Base-by-base conservation (phyloP, 306 rosid species). In the Cucumis cinereus region DNA sequence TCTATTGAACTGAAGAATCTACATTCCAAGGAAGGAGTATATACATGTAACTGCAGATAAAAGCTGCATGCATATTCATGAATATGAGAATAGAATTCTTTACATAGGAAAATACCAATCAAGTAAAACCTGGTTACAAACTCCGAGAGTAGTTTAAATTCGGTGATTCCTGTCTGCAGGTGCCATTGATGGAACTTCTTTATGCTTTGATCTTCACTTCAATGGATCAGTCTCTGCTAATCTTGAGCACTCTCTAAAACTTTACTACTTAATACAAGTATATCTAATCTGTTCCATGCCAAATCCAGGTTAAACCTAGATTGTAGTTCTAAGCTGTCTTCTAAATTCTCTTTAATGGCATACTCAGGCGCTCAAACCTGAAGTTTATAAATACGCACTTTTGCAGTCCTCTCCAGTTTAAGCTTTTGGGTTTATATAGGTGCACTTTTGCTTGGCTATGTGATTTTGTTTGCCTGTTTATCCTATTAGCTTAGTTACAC, bases 1-100 rank as follows among this genome's bases (percentile, higher is more conserved):
- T 6, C 74, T 74, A 71, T 83, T 79, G 76, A 47, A 63, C 75
- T 83, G 86, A 77, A 84, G 86, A 77, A 83, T 81, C 58, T 74
- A 72, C 68, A 77, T 77, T 82, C 69, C 62, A 60, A 79, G 73
- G 52, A 67, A 67, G 54, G 11, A 63, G 82, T 76, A 30, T 67
- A 87, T 83, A 86, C 90, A 83, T 84, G 90, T 84, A 90, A 83
- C 81, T 75, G 92, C 89, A 75, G 84, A 77, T 77, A 47, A 81
- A 86, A 72, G 76, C 76, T 72, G 76, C 76, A 74, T 88, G 76
- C 77, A 81, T 80, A 84, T 88, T 85, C 87, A 83, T 85, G 88
- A 84, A 79, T 71, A 81, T 87, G 85, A 81, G 68, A 79, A 77
- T 85, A 83, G 80, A 80, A 82, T 88, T 79, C 81, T 84, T 81